phyloP scores from a whole-genome alignment of 2,329 filamentous ascomycete species.

The Amphichorda felina region DNA sequence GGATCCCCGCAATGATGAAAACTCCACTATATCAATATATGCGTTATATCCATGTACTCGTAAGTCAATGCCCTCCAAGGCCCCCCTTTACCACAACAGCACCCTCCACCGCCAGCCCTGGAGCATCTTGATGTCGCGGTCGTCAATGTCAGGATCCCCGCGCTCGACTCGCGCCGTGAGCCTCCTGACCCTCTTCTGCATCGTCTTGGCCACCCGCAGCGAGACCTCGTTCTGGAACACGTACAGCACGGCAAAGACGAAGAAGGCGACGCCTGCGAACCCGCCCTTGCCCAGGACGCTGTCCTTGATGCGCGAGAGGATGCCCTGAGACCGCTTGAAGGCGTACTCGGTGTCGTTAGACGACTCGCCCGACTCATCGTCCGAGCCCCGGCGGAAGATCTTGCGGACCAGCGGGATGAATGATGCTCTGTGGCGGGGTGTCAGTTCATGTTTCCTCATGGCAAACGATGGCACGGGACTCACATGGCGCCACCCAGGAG shows the following conservation, averaged over 20 bases:
- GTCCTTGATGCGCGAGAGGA: conserved; percentile 36
- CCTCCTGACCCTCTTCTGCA: conserved; percentile 35
- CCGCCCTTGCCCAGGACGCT: conserved; percentile 29
- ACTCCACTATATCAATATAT: conserved; percentile 6
- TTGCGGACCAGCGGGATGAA: conserved; percentile 39
- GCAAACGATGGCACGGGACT: conserved; percentile 12
- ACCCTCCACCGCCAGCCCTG: conserved; percentile 47
- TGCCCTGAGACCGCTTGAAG: conserved; percentile 35
- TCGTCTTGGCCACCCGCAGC: conserved; percentile 39
- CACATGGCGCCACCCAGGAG: conserved; percentile 38
- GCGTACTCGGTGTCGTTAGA: conserved; percentile 47
- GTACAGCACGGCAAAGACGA: conserved; percentile 45
- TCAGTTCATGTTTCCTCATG: conserved; percentile 2
- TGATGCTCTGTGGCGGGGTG: conserved; percentile 23
- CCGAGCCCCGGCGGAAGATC: conserved; percentile 33
- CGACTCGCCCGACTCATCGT: conserved; percentile 21
- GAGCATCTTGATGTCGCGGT: conserved; percentile 35
- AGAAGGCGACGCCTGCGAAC: conserved; percentile 37
- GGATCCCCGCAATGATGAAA: no score
- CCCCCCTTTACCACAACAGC: conserved; percentile 27
- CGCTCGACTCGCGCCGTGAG: conserved; percentile 34
- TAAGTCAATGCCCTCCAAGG: conserved; percentile 4
- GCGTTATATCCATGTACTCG: conserved; percentile 18
- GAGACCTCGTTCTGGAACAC: conserved; percentile 48
- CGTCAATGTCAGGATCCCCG: conserved; percentile 30